Conservation (phyloP, 495 filamentous ascomycete species). For the Jackrogersella minutella region DNA sequence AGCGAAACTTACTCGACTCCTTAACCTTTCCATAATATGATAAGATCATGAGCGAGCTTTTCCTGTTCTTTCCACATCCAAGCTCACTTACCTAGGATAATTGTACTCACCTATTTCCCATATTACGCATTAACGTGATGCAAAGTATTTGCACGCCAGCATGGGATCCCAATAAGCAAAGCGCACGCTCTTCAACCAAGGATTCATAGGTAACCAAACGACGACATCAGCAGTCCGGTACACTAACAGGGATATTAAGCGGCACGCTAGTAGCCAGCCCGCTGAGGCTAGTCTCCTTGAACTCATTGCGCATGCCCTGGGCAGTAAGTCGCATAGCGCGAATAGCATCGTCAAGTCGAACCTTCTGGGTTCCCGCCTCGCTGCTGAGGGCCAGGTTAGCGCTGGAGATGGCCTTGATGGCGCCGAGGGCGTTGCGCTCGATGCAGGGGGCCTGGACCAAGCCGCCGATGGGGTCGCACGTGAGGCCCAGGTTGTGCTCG, state of each 20-base stretch:
- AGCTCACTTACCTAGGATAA: neutral
- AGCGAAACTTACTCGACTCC: neutral
- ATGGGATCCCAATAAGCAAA: no score
- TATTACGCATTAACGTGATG: no score
- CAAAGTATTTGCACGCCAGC: no score
- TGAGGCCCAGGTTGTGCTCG: constrained; percentile 48
- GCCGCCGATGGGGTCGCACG: constrained; percentile 48
- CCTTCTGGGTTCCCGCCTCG: constrained; percentile 45
- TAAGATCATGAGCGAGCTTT: neutral
- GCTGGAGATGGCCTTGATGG: constrained; percentile 49
- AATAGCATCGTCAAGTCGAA: constrained; percentile 49
- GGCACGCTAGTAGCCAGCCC: constrained; percentile 48
- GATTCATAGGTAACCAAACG: neutral
- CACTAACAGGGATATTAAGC: constrained; percentile 48
- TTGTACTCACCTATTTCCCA: no score
- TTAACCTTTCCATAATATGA: neutral
- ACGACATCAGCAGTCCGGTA: constrained; percentile 43
- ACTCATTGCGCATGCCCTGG: constrained; percentile 49
- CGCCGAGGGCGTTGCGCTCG: constrained; percentile 48
- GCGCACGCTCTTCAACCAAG: neutral
- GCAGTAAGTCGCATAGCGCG: constrained; percentile 48
- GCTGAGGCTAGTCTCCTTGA: constrained; percentile 51
- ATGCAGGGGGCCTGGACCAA: constrained; percentile 49
- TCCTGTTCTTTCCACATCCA: neutral
- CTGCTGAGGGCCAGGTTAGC: constrained; percentile 49